These are phyloP conservation scores for Aspergillus fischeri DNA, from an alignment of 2,329 filamentous ascomycete species.

Conservation along the genomic window DNA sequence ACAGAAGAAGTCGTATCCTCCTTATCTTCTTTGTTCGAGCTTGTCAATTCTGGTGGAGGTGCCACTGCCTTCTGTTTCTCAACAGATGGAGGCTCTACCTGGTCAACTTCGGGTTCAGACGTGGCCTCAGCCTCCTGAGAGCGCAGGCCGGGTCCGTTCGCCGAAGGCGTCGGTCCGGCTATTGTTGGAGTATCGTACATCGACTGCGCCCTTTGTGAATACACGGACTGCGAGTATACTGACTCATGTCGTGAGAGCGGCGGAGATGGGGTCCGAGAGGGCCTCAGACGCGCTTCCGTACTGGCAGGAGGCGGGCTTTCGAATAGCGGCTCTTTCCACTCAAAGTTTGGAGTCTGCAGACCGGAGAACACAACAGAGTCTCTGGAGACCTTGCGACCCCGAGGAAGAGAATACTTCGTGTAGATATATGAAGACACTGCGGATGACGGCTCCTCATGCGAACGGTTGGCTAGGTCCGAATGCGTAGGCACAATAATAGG, in stretches of 20 bases:
- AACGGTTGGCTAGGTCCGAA: constrained; percentile 17
- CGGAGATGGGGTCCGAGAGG: constrained; percentile 31
- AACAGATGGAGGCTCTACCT: constrained; percentile 7
- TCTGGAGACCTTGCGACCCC: constrained; percentile 74
- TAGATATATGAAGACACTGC: constrained; percentile 76
- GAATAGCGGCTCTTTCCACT: constrained; percentile 59
- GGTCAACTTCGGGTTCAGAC: constrained; percentile 3
- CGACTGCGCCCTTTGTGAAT: constrained; percentile 26
- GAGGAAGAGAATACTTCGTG: constrained; percentile 76
- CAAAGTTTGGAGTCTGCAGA: constrained; percentile 52
- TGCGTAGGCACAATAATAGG: constrained; percentile 31
- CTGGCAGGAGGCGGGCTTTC: constrained; percentile 35
- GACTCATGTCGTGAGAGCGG: constrained; percentile 17
- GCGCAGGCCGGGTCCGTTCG: constrained; percentile 6
- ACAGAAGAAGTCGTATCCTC: constrained; percentile 52
- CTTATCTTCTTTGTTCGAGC: constrained; percentile 22
- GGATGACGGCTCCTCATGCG: constrained; percentile 31
- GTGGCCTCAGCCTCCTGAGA: constrained; percentile 2
- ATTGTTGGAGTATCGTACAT: constrained; percentile 23
- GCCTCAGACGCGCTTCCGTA: constrained; percentile 19
- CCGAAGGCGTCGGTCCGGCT: constrained; percentile 13
- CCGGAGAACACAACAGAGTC: constrained; percentile 59
- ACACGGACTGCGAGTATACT: constrained; percentile 14
- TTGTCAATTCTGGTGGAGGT: constrained; percentile 12
- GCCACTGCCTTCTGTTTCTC: constrained; percentile 1